These are phyloP conservation scores for Entomortierella parvispora DNA, from an alignment of 192 early-diverging fungal genomes.

Conservation along the genomic window DNA sequence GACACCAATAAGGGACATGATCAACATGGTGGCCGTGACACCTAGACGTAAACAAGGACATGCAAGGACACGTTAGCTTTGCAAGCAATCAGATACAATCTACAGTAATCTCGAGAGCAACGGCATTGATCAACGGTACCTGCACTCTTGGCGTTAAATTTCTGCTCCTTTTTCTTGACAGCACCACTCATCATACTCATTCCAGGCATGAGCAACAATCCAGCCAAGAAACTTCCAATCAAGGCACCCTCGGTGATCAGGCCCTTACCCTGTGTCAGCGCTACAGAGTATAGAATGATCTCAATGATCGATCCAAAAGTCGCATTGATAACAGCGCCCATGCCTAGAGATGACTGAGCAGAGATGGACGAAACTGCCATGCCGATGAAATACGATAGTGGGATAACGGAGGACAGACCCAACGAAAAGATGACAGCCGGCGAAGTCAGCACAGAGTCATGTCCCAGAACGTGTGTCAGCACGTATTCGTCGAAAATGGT, in stretches of 20 bases:
- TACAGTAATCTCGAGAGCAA: not conserved
- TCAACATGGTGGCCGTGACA: conserved; percentile 95
- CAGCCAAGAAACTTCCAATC: conserved; percentile 91
- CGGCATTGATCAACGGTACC: no score
- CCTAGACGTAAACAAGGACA: conserved; percentile 41
- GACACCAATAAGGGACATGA: conserved; percentile 91
- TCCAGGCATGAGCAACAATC: conserved; percentile 92
- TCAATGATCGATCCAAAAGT: conserved; percentile 98
- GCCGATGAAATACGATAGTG: conserved; percentile 96
- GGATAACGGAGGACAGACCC: conserved; percentile 85
- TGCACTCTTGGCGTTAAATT: conserved; percentile 94
- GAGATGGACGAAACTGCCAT: conserved; percentile 97
- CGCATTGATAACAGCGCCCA: conserved; percentile 97
- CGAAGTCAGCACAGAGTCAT: conserved; percentile 63
- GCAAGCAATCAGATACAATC: not conserved
- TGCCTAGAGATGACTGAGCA: conserved; percentile 89
- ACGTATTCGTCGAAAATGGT: conserved; percentile 85
- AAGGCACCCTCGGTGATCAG: conserved; percentile 90
- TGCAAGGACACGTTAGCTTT: not conserved
- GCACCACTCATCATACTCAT: conserved; percentile 94
- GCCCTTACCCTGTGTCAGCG: conserved; percentile 88
- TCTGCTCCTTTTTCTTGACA: conserved; percentile 90
- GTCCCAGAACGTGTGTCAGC: conserved; percentile 54
- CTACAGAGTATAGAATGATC: conserved; percentile 92
- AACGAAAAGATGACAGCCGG: conserved; percentile 74